phyloP scores from a whole-genome alignment of 257 asterid species.

The Nicotiana sylvestris region DNA sequence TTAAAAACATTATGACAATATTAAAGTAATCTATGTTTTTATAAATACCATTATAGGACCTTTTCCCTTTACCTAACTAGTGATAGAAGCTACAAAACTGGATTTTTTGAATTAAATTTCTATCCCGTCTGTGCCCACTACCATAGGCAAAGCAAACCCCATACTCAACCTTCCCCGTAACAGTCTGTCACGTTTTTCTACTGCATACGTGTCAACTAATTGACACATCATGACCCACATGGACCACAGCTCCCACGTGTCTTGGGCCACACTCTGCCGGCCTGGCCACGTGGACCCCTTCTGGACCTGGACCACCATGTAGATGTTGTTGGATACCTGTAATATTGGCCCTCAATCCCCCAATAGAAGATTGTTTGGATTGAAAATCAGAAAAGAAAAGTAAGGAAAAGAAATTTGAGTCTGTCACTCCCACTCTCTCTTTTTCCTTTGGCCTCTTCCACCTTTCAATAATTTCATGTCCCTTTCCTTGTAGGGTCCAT shows the following conservation, averaged over 20 bases:
- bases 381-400: background rate
- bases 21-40: no score
- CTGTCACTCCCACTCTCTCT: slow-evolving; percentile 12
- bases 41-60: no score
- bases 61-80: no score
- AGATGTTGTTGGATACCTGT: background rate
- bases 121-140: slow-evolving; percentile 3
- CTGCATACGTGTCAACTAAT: slow-evolving; percentile 32
- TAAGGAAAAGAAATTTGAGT: background rate
- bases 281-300: slow-evolving; percentile 51
- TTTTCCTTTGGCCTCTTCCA: slow-evolving; percentile 6
- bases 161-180: slow-evolving; percentile 9
- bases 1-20: no score
- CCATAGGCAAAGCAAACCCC: slow-evolving; percentile 11
- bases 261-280: slow-evolving; percentile 63
- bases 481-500: slow-evolving; percentile 54
- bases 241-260: slow-evolving; percentile 94
- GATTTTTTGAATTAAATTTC: no score
- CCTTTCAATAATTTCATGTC: slow-evolving; percentile 53
- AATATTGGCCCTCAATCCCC: background rate
- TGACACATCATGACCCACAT: slow-evolving; percentile 20
- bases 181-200: slow-evolving; percentile 41
- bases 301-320: slow-evolving; percentile 56
- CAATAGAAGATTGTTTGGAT: background rate
- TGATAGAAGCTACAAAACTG: no score